phyloP scores from a whole-genome alignment of 805 yeast genomes.

The Wickerhamiella vanderwaltii region DNA sequence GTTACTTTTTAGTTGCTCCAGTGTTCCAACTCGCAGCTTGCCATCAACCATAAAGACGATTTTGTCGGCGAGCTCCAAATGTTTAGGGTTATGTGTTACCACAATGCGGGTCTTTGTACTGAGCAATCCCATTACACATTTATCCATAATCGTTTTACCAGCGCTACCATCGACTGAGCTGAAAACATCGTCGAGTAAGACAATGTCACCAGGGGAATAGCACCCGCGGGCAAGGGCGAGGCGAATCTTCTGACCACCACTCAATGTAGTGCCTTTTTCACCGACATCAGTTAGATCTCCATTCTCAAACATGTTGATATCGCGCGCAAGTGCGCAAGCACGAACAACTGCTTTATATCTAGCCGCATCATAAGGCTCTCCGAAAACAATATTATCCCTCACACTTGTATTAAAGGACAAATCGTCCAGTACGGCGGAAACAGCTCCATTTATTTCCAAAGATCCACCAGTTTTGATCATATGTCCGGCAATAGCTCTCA shows the following conservation, averaged over 20 bases:
- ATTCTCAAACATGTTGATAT: slow-evolving; percentile 30
- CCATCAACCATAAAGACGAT: slow-evolving; percentile 53
- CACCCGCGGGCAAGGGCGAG: slow-evolving; percentile 73
- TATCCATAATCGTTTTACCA: slow-evolving; percentile 59
- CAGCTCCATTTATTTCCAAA: slow-evolving; percentile 41
- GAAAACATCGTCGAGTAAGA: slow-evolving; percentile 67
- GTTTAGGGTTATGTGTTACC: slow-evolving; percentile 74
- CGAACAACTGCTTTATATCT: slow-evolving; percentile 43
- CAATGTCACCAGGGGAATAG: slow-evolving; percentile 51
- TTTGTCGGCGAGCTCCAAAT: slow-evolving; percentile 57
- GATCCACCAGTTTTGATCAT: slow-evolving; percentile 48
- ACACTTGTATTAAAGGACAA: slow-evolving; percentile 80
- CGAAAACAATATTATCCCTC: slow-evolving; percentile 62
- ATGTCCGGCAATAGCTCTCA: slow-evolving; percentile 59
- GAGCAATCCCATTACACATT: slow-evolving; percentile 52
- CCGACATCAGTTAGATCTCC: slow-evolving; percentile 47
- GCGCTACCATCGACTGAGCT: slow-evolving; percentile 85
- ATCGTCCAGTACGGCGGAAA: slow-evolving; percentile 51
- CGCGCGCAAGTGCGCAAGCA: slow-evolving; percentile 56
- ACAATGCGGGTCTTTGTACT: slow-evolving; percentile 51
- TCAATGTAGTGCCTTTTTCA: slow-evolving; percentile 75
- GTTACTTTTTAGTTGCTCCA: slow-evolving; percentile 34
- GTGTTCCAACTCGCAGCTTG: slow-evolving; percentile 46
- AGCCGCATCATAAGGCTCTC: slow-evolving; percentile 38
- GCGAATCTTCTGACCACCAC: slow-evolving; percentile 89